Base-by-base conservation (phyloP, 2,329 filamentous ascomycete species). In the Calonectria fujianensis region DNA sequence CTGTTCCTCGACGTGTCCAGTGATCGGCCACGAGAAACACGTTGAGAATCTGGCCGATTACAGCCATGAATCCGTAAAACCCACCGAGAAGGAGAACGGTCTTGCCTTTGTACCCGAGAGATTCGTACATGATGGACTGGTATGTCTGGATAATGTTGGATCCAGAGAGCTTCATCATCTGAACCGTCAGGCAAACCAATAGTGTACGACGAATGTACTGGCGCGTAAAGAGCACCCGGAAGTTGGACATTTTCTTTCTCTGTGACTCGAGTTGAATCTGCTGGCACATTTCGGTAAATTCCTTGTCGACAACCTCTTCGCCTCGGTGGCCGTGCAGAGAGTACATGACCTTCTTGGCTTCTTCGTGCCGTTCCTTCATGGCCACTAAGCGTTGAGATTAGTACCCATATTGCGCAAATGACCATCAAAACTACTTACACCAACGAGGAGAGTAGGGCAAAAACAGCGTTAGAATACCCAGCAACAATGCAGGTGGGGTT, bases 41-140 rank as follows among this genome's bases (percentile, higher is more conserved):
- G 51, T 82, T 83, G 63, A 84, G 81, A 24, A 83, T 74, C 72
- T 84, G 83, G 9, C 82, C 83, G 3, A 82, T 71, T 4, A 84
- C 74, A 3, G 79, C 82, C 82, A 83, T 84, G 29, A 84, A 79
- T 16, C 83, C 83, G 52, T 85, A 84, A 37, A 87, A 86, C n/a
- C 87, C 88, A 67, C 87, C 87, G 39, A 88, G 89, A 29, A 90
- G 83, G 9, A 89, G 83, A 32, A 88, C 85, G 8, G 86, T 85
- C 74, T 86, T 86, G 78, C 88, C 88, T 71, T 88, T 86, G 29
- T 88, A 87, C 74, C 86, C 87, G 66, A 90, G 84, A 50, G 87
- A 84, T 75, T 86, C 85, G 65, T 86, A 84, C 72, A 84, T 75
- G 32, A 85, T 76, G 2, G 75, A 79, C 69, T 85, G 83, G 73